phyloP scores from a whole-genome alignment of 805 yeast species.

The Starmerella scarabaei region DNA sequence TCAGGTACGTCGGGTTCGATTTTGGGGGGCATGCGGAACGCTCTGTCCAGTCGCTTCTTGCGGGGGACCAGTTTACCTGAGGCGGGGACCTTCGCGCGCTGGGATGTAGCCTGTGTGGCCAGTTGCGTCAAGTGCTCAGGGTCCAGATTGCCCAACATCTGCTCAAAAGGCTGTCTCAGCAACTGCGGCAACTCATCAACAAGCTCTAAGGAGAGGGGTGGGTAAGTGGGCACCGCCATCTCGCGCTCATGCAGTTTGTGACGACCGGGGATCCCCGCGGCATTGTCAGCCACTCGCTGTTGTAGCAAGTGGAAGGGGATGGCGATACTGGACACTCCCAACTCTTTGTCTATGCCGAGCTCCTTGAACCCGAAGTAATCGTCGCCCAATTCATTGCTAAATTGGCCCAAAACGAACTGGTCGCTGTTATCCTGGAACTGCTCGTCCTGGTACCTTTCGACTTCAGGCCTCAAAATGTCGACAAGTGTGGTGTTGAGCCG shows the following conservation, averaged over 20 bases:
- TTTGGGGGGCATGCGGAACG: conserved; percentile 14
- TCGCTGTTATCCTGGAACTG: conserved; percentile 84
- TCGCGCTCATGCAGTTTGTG: conserved; percentile 1
- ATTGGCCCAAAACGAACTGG: conserved; percentile 88
- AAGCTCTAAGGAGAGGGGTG: conserved; percentile 48
- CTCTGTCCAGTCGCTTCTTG: conserved; percentile 31
- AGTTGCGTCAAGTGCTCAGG: not conserved
- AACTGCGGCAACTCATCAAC: conserved; percentile 5
- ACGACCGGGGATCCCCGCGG: conserved; percentile 2
- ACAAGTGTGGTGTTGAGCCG: conserved; percentile 62
- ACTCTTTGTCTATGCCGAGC: conserved; percentile 83
- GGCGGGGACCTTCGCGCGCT: conserved; percentile 15
- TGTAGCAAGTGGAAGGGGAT: conserved; percentile 84
- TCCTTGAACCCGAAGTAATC: conserved; percentile 97
- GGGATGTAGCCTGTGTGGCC: conserved; percentile 4
- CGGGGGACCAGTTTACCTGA: conserved; percentile 34
- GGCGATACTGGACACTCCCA: conserved; percentile 67
- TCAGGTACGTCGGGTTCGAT: conserved; percentile 2
- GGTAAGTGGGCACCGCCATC: conserved; percentile 41
- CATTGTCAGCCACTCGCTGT: conserved; percentile 24
- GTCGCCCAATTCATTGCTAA: conserved; percentile 85
- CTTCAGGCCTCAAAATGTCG: conserved; percentile 67
- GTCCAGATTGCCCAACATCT: not conserved
- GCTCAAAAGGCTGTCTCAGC: conserved; percentile 4
- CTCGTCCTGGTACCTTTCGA: conserved; percentile 40